These are phyloP conservation scores for Allantophomopsis lycopodina DNA, from an alignment of 2,329 filamentous ascomycete genomes.

Conservation along the genomic window DNA sequence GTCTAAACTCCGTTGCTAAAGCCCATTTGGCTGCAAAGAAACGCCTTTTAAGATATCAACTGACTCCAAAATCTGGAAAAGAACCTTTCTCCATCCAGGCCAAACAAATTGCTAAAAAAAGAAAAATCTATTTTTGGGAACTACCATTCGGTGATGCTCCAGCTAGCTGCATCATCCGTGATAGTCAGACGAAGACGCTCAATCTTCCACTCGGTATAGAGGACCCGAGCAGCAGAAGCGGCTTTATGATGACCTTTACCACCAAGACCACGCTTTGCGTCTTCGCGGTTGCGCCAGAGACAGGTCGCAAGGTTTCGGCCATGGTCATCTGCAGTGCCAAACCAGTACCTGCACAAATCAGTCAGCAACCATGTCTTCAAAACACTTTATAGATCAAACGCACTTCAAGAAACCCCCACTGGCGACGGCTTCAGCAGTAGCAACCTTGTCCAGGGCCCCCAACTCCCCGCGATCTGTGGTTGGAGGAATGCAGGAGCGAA, in stretches of 20 bases:
- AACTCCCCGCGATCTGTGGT: constrained; percentile 55
- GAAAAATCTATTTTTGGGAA: constrained; percentile 1
- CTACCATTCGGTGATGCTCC: constrained; percentile 47
- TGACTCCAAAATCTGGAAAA: too few relatives aligned
- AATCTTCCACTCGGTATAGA: constrained; percentile 55
- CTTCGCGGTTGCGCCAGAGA: constrained; percentile 45
- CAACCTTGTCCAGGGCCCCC: constrained; percentile 60
- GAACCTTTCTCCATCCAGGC: too few relatives aligned
- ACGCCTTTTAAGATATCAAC: too few relatives aligned
- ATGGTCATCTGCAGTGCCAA: constrained; percentile 56
- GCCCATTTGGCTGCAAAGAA: too few relatives aligned
- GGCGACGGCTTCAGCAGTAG: constrained; percentile 66
- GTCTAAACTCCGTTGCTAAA: too few relatives aligned
- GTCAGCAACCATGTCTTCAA: constrained; percentile 1
- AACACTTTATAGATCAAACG: constrained; percentile 8
- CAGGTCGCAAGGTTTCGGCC: constrained; percentile 74
- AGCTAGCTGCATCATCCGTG: constrained; percentile 46
- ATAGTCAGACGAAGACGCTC: constrained; percentile 58
- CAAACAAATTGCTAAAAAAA: too few relatives aligned
- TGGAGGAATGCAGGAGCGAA: constrained; percentile 59
- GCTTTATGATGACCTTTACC: constrained; percentile 50
- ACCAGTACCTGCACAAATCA: constrained; percentile 60
- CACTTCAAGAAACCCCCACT: constrained; percentile 75
- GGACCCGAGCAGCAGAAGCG: constrained; percentile 48
- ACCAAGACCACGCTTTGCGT: constrained; percentile 43